These are phyloP conservation scores for Nitzschia palea DNA, from an alignment of 108 stramenopile species.

Conservation along the genomic window DNA sequence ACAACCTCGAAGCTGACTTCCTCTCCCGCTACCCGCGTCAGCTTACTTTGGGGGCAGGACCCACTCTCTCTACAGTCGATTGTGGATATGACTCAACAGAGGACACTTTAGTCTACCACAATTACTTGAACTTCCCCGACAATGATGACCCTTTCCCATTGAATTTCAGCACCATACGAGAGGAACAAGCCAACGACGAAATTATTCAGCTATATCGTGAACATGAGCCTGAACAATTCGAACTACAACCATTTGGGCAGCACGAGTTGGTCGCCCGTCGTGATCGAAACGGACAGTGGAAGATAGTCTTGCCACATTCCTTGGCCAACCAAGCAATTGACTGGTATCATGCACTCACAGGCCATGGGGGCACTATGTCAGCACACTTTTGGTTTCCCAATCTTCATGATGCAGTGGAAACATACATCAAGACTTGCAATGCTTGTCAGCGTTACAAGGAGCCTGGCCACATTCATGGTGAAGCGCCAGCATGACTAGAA, in stretches of 20 bases:
- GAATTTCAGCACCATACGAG: too few relatives aligned
- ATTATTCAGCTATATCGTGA: background rate
- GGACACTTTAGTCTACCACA: too few relatives aligned
- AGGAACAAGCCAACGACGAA: background rate
- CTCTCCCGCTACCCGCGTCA: background rate
- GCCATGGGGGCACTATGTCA: background rate
- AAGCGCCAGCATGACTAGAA: background rate
- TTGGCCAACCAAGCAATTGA: background rate
- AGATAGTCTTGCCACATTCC: background rate
- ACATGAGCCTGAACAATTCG: background rate
- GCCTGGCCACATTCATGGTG: background rate
- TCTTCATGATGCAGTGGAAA: background rate
- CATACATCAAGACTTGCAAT: constrained; percentile 1
- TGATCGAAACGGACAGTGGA: background rate
- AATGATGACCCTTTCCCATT: background rate
- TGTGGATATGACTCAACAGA: too few relatives aligned
- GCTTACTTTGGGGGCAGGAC: too few relatives aligned
- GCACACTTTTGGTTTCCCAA: background rate
- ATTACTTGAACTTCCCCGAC: too few relatives aligned
- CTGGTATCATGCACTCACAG: background rate
- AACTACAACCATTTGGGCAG: background rate
- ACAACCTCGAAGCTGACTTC: background rate
- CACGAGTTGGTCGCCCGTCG: background rate
- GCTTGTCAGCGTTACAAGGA: constrained; percentile 4
- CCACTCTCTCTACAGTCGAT: too few relatives aligned